Percentiles rank a stretch among this genome's conserved stretches.
phyloP scores from a whole-genome alignment of 495 filamentous ascomycete species.

The Penicillium chermesinum region DNA sequence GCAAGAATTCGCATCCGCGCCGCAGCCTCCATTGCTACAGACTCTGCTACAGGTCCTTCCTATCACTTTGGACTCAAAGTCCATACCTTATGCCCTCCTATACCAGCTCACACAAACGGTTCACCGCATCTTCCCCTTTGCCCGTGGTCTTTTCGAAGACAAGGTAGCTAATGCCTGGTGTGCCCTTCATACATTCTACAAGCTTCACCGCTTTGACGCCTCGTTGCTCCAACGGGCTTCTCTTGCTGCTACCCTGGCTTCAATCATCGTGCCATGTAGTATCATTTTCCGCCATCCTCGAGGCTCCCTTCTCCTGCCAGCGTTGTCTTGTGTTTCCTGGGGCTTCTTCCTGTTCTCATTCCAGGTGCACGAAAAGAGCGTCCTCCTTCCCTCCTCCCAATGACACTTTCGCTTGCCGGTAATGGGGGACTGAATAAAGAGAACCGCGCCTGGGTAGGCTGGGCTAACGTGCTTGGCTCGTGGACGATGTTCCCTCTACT shows the following conservation, averaged over 20 bases:
- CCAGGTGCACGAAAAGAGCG: slow-evolving; percentile 97
- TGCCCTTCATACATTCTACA: slow-evolving; percentile 79
- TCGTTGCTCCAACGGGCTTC: slow-evolving; percentile 70
- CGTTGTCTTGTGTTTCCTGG: slow-evolving; percentile 79
- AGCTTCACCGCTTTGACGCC: slow-evolving; percentile 65
- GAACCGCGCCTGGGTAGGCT: slow-evolving; percentile 82
- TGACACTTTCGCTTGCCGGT: slow-evolving; percentile 78
- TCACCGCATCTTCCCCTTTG: slow-evolving; percentile 90
- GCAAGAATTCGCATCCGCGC: slow-evolving; percentile 34
- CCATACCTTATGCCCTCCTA: slow-evolving; percentile 63
- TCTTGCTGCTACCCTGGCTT: slow-evolving; percentile 64
- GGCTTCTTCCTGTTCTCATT: slow-evolving; percentile 96
- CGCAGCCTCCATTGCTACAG: slow-evolving; percentile 53
- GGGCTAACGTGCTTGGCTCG: slow-evolving; percentile 81
- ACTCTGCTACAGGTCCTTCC: slow-evolving; percentile 37
- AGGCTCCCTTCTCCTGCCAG: slow-evolving; percentile 70
- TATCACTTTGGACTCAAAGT: slow-evolving; percentile 53
- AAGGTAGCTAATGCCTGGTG: slow-evolving; percentile 99
- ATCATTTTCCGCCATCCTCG: slow-evolving; percentile 75
- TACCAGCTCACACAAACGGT: slow-evolving; percentile 76
- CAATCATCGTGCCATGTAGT: slow-evolving; percentile 72
- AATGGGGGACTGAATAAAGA: slow-evolving; percentile 69
- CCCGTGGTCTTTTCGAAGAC: slow-evolving; percentile 92
- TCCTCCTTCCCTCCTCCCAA: slow-evolving; percentile 87
- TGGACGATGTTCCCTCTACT: slow-evolving; percentile 95